Conservation (phyloP, 805 yeast genomes). For the Isabelozyma gotoi region DNA sequence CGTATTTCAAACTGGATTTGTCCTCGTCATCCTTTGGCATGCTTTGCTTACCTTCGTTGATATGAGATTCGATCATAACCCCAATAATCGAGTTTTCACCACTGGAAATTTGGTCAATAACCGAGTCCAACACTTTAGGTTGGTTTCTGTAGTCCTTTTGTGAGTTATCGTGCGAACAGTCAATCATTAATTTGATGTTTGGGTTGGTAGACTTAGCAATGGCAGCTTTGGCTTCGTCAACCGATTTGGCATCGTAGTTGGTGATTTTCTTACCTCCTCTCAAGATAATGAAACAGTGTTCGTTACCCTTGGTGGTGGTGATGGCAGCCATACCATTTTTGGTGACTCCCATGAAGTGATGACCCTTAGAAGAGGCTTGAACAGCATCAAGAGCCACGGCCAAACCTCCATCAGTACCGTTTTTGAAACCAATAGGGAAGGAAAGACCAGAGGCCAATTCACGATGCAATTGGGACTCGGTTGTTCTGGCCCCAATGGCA, state of each 20-base stretch:
- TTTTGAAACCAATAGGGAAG: conserved; percentile 98
- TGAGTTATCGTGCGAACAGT: conserved; percentile 98
- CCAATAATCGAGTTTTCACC: conserved; percentile 87
- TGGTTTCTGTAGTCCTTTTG: conserved; percentile 92
- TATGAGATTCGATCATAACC: conserved; percentile 92
- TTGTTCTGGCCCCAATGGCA: conserved; percentile 98
- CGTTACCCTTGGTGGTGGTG: conserved; percentile 93
- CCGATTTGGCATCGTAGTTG: conserved; percentile 82
- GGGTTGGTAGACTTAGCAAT: conserved; percentile 50
- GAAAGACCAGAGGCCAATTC: conserved; percentile 96
- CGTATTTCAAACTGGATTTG: conserved; percentile 71
- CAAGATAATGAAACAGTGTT: conserved; percentile 88
- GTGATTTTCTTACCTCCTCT: conserved; percentile 97
- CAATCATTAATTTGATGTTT: conserved; percentile 76
- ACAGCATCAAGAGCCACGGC: conserved; percentile 94
- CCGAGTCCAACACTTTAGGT: conserved; percentile 83
- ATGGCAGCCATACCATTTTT: conserved; percentile 97
- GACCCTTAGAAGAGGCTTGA: conserved; percentile 86
- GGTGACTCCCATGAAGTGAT: conserved; percentile 96
- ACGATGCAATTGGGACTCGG: conserved; percentile 97
- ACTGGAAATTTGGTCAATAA: conserved; percentile 74
- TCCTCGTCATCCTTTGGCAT: conserved; percentile 58
- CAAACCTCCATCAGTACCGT: conserved; percentile 95
- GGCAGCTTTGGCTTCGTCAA: conserved; percentile 68
- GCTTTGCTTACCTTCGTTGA: conserved; percentile 87